Percentiles rank a stretch among this genome's conserved stretches.
These are phyloP conservation scores for Haplosporangium gracile DNA, from an alignment of 192 early-diverging fungal species.

Conservation along the genomic window DNA sequence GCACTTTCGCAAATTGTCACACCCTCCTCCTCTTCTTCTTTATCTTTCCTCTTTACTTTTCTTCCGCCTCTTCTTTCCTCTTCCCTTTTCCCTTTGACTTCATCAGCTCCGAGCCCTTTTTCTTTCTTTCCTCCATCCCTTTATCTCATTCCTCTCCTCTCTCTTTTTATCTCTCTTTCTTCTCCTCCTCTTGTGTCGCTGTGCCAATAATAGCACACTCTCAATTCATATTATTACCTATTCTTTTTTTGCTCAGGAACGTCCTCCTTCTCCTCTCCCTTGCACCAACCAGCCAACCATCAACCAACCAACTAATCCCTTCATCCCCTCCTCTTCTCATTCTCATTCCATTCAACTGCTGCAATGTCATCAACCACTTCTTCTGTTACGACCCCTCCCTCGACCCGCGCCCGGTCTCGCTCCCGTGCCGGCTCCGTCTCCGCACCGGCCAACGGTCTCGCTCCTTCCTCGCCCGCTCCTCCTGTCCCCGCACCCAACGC, in stretches of 20 bases:
- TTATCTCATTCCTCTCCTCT: not conserved
- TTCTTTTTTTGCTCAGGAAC: not conserved
- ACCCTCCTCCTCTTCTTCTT: not conserved
- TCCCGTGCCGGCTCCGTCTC: constrained; percentile 42
- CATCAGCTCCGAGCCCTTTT: not conserved
- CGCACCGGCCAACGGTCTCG: constrained; percentile 24
- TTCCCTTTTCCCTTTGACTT: not conserved
- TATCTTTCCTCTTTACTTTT: not conserved
- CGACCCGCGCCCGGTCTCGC: constrained; percentile 44
- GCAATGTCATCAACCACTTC: constrained; percentile 27
- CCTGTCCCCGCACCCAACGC: constrained; percentile 42
- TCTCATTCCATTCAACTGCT: not conserved
- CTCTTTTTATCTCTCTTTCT: not conserved
- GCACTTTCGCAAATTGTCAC: not conserved
- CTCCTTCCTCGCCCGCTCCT: constrained; percentile 26
- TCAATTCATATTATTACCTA: not conserved
- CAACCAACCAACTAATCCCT: not conserved
- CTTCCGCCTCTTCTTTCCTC: not conserved
- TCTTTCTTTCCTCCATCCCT: not conserved
- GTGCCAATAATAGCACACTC: constrained; percentile 6
- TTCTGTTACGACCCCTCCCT: constrained; percentile 13
- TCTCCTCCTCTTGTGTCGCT: too few relatives aligned
- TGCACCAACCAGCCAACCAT: not conserved
- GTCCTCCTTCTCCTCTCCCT: not conserved
- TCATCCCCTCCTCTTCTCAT: not conserved